Evolutionary conservation across 768 basidiomycete genomes (phyloP).

Genomic region (Rhizopogon sp.): DNA sequence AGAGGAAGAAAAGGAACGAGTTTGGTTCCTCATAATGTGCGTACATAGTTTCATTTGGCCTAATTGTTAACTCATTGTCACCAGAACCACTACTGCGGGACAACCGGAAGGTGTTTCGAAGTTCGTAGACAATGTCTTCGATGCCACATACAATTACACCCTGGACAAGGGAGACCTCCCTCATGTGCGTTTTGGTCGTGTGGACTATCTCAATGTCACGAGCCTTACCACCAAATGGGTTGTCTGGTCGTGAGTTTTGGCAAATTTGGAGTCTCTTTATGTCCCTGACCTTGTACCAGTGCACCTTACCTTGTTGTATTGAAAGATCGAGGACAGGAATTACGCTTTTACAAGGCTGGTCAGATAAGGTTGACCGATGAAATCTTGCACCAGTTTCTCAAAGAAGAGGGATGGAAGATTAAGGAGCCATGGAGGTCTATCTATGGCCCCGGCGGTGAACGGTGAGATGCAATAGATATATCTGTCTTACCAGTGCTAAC

Average conservation of each 20-base stretch:
- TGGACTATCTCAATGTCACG: constrained; percentile 86
- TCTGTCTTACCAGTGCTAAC: constrained; percentile 4
- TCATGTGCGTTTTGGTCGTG: constrained; percentile 75
- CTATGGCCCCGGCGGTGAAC: constrained; percentile 73
- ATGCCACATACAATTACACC: constrained; percentile 65
- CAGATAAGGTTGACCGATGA: constrained; percentile 57
- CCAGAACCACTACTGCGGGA: constrained; percentile 53
- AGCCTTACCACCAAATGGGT: constrained; percentile 80
- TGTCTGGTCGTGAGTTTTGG: constrained; percentile 67
- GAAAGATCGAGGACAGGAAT: constrained; percentile 64
- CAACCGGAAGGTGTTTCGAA: constrained; percentile 64
- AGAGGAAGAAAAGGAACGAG: constrained; percentile 60
- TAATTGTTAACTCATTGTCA: not conserved
- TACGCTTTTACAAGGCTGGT: constrained; percentile 76
- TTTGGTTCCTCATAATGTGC: constrained; percentile 80
- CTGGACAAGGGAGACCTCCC: constrained; percentile 56
- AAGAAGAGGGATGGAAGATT: constrained; percentile 54
- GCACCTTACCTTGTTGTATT: constrained; percentile 73
- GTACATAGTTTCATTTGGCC: constrained; percentile 18
- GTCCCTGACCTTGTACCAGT: constrained; percentile 32
- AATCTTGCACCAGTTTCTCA: constrained; percentile 60
- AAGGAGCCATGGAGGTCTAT: constrained; percentile 64
- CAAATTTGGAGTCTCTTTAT: not conserved
- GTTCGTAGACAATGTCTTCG: constrained; percentile 68
- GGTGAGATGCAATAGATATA: constrained; percentile 37